Conservation (phyloP, 1,139 yeast species). For the Saccharomycopsis hybrid region DNA sequence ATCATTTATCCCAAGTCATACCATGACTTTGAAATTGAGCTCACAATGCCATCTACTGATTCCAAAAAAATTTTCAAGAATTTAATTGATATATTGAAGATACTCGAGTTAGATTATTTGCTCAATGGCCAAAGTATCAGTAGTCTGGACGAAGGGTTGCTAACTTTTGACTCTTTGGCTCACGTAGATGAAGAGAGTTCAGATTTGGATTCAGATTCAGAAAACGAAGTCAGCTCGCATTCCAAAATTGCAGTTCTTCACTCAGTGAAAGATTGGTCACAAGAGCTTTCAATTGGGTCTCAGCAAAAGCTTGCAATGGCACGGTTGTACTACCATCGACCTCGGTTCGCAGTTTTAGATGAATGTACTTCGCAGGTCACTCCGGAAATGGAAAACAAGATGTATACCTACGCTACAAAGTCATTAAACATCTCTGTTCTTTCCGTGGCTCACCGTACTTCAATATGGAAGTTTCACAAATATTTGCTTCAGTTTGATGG, state of each 20-base stretch:
- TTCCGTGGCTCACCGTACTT: constrained; percentile 89
- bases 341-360: constrained; percentile 89
- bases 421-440: constrained; percentile 72
- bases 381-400: constrained; percentile 82
- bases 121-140: constrained; percentile 31
- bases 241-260: constrained; percentile 26
- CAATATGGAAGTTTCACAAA: constrained; percentile 89
- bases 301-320: constrained; percentile 95
- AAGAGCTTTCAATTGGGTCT: constrained; percentile 82
- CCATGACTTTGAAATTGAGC: constrained; percentile 43
- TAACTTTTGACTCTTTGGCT: constrained; percentile 16
- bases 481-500: constrained; percentile 80
- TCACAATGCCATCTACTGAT: neutral
- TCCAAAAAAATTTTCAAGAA: constrained; percentile 48
- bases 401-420: constrained; percentile 76
- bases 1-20: constrained; percentile 78
- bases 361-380: constrained; percentile 95
- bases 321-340: constrained; percentile 81
- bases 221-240: constrained; percentile 10
- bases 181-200: neutral
- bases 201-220: constrained; percentile 13
- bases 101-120: constrained; percentile 54
- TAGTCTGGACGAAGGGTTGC: constrained; percentile 15
- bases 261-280: constrained; percentile 75
- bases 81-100: constrained; percentile 52